Percentiles rank a stretch among this genome's conserved stretches.
These are phyloP conservation scores for Musa schizocarpa DNA, from an alignment of 176 grass and related monocot genomes.

Conservation along the genomic window DNA sequence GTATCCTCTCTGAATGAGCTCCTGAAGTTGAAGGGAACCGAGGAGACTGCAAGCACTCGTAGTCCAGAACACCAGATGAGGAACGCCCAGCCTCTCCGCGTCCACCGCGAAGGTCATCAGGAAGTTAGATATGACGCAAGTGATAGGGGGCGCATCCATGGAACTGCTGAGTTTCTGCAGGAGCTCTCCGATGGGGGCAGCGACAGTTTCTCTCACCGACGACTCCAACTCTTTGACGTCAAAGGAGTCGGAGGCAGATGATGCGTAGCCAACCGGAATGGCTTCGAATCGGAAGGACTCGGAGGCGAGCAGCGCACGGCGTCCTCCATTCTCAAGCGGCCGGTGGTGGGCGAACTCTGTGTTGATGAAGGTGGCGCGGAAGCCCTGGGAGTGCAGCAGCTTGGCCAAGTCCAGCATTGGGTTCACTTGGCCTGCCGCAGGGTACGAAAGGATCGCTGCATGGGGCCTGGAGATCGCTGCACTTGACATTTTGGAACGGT, in stretches of 20 bases:
- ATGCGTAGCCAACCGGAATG: not conserved
- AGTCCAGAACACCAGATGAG: not conserved
- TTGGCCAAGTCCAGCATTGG: constrained; percentile 5
- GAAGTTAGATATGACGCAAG: not conserved
- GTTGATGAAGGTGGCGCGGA: constrained; percentile 6
- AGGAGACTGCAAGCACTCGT: not conserved
- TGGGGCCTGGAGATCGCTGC: not conserved
- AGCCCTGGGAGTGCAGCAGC: constrained; percentile 2
- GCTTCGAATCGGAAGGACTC: not conserved
- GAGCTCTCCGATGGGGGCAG: not conserved
- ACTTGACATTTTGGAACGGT: constrained; percentile 14
- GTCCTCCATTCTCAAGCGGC: not conserved
- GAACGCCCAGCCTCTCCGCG: not conserved
- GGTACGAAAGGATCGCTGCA: not conserved
- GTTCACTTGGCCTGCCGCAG: not conserved
- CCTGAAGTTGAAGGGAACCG: not conserved
- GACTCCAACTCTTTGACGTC: not conserved
- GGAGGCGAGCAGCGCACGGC: not conserved
- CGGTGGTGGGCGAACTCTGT: not conserved
- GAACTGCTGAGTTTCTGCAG: not conserved
- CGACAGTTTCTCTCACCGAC: not conserved
- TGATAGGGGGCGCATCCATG: not conserved
- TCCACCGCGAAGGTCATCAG: not conserved
- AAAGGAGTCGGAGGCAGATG: not conserved
- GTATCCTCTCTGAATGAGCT: not conserved